These are phyloP conservation scores for Tripterygium wilfordii DNA, from an alignment of 177 flowering plant genomes.

Conservation along the genomic window DNA sequence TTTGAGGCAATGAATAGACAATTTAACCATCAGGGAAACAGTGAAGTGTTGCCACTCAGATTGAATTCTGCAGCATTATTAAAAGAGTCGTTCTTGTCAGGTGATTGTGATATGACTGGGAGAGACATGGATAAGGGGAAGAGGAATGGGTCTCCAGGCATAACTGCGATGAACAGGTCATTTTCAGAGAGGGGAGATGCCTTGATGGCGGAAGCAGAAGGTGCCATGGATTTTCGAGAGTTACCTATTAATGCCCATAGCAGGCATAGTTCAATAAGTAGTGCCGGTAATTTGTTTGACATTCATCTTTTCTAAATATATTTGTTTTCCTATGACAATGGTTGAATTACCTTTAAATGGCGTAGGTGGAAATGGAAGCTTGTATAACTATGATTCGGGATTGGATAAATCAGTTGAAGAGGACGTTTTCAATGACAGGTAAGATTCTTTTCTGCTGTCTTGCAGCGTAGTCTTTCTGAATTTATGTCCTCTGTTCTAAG, in stretches of 20 bases:
- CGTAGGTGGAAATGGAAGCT: constrained; percentile 9
- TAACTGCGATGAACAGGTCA: not conserved
- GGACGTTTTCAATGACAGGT: constrained; percentile 15
- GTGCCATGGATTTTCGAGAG: too few relatives aligned
- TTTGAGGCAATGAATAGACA: too few relatives aligned
- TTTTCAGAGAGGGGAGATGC: constrained; percentile 1
- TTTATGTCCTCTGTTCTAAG: too few relatives aligned
- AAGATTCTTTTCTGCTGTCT: too few relatives aligned
- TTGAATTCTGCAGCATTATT: too few relatives aligned
- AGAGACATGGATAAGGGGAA: too few relatives aligned
- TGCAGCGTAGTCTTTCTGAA: too few relatives aligned
- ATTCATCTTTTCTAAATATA: too few relatives aligned
- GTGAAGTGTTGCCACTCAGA: constrained; percentile 31
- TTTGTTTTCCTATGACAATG: not conserved
- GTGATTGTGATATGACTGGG: constrained; percentile 39
- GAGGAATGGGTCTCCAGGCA: constrained; percentile 19
- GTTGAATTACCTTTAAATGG: not conserved
- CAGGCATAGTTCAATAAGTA: constrained; percentile 4
- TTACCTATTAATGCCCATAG: too few relatives aligned
- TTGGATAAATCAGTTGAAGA: too few relatives aligned
- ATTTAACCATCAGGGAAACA: constrained; percentile 10
- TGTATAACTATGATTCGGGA: constrained; percentile 9
- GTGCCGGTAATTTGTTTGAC: constrained; percentile 3
- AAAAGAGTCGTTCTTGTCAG: too few relatives aligned
- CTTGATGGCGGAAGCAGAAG: constrained; percentile 5